These are phyloP conservation scores for Apodospora peruviana DNA, from an alignment of 495 filamentous ascomycete genomes.

Conservation along the genomic window DNA sequence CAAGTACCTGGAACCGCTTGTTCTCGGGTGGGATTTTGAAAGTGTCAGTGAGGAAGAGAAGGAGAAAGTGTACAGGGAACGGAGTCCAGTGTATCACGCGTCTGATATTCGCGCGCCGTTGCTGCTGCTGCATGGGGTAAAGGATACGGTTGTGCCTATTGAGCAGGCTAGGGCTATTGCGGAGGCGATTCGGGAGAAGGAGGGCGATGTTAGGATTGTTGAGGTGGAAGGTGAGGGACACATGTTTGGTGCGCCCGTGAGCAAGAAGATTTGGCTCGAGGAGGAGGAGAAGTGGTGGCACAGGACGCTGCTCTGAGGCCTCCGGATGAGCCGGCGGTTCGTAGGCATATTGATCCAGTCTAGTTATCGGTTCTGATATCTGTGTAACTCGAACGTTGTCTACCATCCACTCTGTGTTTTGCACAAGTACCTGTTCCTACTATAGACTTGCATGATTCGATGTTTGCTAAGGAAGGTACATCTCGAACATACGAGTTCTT, in stretches of 20 bases:
- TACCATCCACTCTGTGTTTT: too few relatives aligned
- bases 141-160: conserved; percentile 43
- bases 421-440: too few relatives aligned
- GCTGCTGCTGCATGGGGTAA: conserved; percentile 42
- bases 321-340: too few relatives aligned
- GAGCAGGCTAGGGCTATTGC: conserved; percentile 42
- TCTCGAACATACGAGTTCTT: too few relatives aligned
- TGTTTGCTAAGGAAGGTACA: too few relatives aligned
- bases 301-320: conserved; percentile 56
- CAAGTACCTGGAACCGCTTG: conserved; percentile 37
- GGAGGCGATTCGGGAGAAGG: conserved; percentile 28
- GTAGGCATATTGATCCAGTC: too few relatives aligned
- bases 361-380: too few relatives aligned
- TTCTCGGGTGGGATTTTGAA: conserved; percentile 27
- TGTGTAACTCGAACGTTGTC: too few relatives aligned
- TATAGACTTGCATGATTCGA: too few relatives aligned
- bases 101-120: conserved; percentile 40
- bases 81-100: conserved; percentile 41
- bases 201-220: conserved; percentile 36
- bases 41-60: conserved; percentile 27
- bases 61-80: conserved; percentile 29
- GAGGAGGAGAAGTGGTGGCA: conserved; percentile 32
- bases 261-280: conserved; percentile 16
- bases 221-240: conserved; percentile 46
- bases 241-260: conserved; percentile 27